Conservation (phyloP, 1,139 yeast species). For the Debaryomyces nepalensis region DNA sequence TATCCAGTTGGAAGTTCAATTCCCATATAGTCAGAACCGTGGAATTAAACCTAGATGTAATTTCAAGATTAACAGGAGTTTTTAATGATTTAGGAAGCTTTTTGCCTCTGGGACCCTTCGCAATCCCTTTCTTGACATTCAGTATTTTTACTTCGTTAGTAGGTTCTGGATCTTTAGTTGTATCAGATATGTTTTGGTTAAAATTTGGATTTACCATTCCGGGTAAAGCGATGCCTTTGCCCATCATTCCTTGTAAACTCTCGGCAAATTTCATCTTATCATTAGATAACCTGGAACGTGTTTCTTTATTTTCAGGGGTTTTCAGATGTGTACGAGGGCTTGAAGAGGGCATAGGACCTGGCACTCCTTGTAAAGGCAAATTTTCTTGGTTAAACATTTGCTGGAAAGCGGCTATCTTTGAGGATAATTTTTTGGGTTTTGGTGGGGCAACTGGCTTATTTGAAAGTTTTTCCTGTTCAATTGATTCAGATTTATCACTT, state of each 20-base stretch:
- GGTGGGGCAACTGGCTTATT: slow-evolving; percentile 52
- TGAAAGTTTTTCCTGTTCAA: neutral
- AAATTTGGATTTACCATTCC: slow-evolving; percentile 54
- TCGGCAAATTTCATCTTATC: slow-evolving; percentile 55
- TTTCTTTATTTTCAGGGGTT: neutral
- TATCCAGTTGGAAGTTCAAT: slow-evolving; percentile 19
- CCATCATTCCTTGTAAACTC: slow-evolving; percentile 61
- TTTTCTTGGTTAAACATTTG: slow-evolving; percentile 56
- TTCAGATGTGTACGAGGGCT: slow-evolving; percentile 12
- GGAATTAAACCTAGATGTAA: slow-evolving; percentile 33
- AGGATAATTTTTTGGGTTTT: slow-evolving; percentile 75
- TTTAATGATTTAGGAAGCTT: slow-evolving; percentile 68
- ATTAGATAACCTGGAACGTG: slow-evolving; percentile 29
- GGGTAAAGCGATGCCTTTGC: slow-evolving; percentile 60
- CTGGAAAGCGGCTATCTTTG: slow-evolving; percentile 80
- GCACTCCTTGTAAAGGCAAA: slow-evolving; percentile 13
- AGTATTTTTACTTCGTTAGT: slow-evolving; percentile 36
- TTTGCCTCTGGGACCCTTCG: slow-evolving; percentile 79
- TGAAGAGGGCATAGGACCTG: slow-evolving; percentile 7
- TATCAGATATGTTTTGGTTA: slow-evolving; percentile 12
- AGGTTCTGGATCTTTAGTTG: slow-evolving; percentile 24
- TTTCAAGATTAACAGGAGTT: slow-evolving; percentile 47
- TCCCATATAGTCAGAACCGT: slow-evolving; percentile 47
- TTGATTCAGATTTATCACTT: neutral
- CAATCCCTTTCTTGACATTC: slow-evolving; percentile 41